A percentile compares a stretch with the other conserved stretches of the same genome.
These are phyloP conservation scores for Plasmodium chabaudi DNA, from an alignment of 169 alveolate species.

Conservation along the genomic window DNA sequence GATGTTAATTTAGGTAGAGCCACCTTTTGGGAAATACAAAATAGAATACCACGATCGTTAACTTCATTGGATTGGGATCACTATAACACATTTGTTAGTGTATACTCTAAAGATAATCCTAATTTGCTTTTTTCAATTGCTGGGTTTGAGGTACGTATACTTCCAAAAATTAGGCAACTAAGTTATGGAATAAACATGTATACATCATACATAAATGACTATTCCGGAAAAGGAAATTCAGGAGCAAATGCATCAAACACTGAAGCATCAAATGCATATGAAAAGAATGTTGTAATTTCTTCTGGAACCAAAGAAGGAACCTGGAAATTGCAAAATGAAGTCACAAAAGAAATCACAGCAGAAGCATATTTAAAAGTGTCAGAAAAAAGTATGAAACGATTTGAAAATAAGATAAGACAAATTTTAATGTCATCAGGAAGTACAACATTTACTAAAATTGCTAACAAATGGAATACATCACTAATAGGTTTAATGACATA, in stretches of 20 bases:
- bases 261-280: slow-evolving; percentile 16
- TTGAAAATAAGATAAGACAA: slow-evolving; percentile 98
- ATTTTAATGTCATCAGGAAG: slow-evolving; percentile 99
- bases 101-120: slow-evolving; percentile 99
- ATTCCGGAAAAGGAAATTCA: slow-evolving; percentile 6
- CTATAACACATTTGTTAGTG: slow-evolving; percentile 97
- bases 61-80: slow-evolving; percentile 97
- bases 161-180: slow-evolving; percentile 92
- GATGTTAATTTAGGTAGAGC: slow-evolving; percentile 99
- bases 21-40: slow-evolving; percentile 99
- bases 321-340: slow-evolving; percentile 98
- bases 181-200: slow-evolving; percentile 84
- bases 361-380: slow-evolving; percentile 99
- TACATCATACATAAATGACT: slow-evolving; percentile 49
- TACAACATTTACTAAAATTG: slow-evolving; percentile 99
- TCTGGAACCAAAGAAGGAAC: slow-evolving; percentile 93
- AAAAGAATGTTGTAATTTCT: slow-evolving; percentile 59
- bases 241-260: neutral
- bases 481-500: slow-evolving; percentile 99
- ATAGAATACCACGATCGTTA: slow-evolving; percentile 98
- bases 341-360: slow-evolving; percentile 98
- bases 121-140: slow-evolving; percentile 98
- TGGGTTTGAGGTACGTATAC: slow-evolving; percentile 98
- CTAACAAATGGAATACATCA: slow-evolving; percentile 99
- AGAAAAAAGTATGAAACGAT: slow-evolving; percentile 96